Base-by-base conservation (phyloP, 768 basidiomycete genomes). In the Hebeloma cylindrosporum region DNA sequence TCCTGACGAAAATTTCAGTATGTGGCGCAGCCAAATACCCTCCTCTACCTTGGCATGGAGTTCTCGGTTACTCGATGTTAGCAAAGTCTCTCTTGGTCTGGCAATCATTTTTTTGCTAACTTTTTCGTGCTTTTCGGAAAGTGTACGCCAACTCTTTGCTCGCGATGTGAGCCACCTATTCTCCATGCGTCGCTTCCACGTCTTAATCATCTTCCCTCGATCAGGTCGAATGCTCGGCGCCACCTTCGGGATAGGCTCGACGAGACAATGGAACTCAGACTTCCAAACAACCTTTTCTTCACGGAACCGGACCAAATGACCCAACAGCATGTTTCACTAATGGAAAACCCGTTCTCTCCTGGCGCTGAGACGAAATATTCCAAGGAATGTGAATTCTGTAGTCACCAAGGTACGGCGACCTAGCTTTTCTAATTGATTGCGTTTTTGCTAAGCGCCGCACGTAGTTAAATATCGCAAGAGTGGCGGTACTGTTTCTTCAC, bases 41-140 rank as follows among this genome's bases (percentile, higher is more conserved):
- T 65, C 9, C 49, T 64, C 17, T 67, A 67, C 40, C 48, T 67
- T 9, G 56, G 55, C 16, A 57, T 65, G 46, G 61, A 62, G 27
- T 61, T 64, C 40, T 64, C 63, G 2, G 59, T 62, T 5, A 62
- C 66, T 6, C 54, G 63, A 50, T 38, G 66, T 65, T 35, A 45
- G 65, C 36, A 27, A 22, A n/a, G 10, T 7, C 21, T 21, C 26
- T 23, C 7, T 22, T 21, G 5, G n/a, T 28, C 28, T 20, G 28
- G 37, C 38, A 16, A 36, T 14, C 4, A 52, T 47, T 57, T 53
- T 17, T 37, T 57, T 6, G 38, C 52, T n/a, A n/a, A n/a, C n/a
- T n/a, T n/a, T n/a, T n/a, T n/a, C n/a, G n/a, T n/a, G n/a, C n/a
- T n/a, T n/a, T n/a, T n/a, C n/a, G n/a, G n/a, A n/a, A n/a, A 45